These are phyloP conservation scores for Candida coquimbonensis DNA, from an alignment of 805 yeast species.

Conservation along the genomic window DNA sequence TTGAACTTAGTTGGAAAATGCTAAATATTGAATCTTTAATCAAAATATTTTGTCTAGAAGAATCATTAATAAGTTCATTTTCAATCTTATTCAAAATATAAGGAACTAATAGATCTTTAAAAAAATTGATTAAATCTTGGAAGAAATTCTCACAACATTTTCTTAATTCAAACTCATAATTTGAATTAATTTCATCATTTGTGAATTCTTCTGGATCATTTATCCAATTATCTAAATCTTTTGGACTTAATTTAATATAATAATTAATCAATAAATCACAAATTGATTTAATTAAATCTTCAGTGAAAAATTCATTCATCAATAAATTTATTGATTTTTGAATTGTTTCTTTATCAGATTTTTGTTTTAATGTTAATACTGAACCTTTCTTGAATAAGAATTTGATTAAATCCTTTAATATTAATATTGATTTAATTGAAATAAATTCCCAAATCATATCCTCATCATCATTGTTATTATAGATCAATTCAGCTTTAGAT, in stretches of 20 bases:
- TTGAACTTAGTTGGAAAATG: constrained; percentile 74
- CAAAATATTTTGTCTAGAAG: constrained; percentile 42
- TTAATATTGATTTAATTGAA: constrained; percentile 56
- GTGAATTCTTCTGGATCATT: constrained; percentile 92
- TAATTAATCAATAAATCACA: constrained; percentile 62
- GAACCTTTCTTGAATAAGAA: constrained; percentile 64
- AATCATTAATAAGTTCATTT: constrained; percentile 27
- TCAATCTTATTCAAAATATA: constrained; percentile 55
- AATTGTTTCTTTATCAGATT: constrained; percentile 59
- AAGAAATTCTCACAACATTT: constrained; percentile 85
- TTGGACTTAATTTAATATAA: constrained; percentile 67
- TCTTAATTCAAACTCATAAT: constrained; percentile 79
- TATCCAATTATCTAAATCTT: constrained; percentile 76
- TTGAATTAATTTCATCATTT: constrained; percentile 65
- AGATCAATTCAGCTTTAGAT: constrained; percentile 57
- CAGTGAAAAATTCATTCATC: constrained; percentile 49
- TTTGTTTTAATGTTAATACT: constrained; percentile 50
- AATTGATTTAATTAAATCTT: constrained; percentile 46
- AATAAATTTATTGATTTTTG: constrained; percentile 48
- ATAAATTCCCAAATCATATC: constrained; percentile 66
- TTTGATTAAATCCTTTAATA: constrained; percentile 58
- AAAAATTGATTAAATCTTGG: constrained; percentile 62
- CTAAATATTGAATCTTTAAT: constrained; percentile 74
- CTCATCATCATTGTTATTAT: constrained; percentile 48
- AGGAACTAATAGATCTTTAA: constrained; percentile 47